Conservation (phyloP, 1,284 basidiomycete species). For the Pseudozyma sp. region DNA sequence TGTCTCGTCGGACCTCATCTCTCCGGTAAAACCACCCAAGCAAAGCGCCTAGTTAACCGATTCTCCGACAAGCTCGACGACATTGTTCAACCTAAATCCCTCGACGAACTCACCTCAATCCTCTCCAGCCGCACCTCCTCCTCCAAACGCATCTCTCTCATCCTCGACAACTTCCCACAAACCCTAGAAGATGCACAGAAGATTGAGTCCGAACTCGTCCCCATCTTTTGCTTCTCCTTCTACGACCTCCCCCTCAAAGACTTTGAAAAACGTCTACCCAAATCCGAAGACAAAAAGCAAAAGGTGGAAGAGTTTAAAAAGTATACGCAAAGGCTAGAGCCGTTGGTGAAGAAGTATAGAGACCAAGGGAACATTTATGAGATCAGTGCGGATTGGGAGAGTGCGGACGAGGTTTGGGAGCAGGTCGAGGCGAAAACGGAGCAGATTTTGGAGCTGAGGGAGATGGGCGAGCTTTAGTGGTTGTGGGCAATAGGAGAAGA, state of each 20-base stretch:
- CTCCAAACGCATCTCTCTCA: slow-evolving; percentile 33
- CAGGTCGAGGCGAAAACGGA: slow-evolving; percentile 62
- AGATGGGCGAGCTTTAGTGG: slow-evolving; percentile 27
- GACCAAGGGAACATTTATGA: slow-evolving; percentile 58
- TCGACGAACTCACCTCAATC: slow-evolving; percentile 27
- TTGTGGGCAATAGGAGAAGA: no score
- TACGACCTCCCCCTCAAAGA: slow-evolving; percentile 51
- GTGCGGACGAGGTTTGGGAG: slow-evolving; percentile 62
- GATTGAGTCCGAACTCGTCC: slow-evolving; percentile 45
- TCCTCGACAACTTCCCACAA: slow-evolving; percentile 53
- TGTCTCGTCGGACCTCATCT: slow-evolving; percentile 46
- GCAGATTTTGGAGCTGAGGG: slow-evolving; percentile 40
- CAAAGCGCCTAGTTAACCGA: slow-evolving; percentile 43
- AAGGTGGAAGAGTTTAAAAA: slow-evolving; percentile 47
- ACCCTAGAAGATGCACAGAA: slow-evolving; percentile 44
- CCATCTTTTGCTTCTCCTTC: slow-evolving; percentile 57
- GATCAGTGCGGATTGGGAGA: slow-evolving; percentile 60
- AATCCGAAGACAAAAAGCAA: slow-evolving; percentile 12
- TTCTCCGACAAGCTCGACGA: slow-evolving; percentile 39
- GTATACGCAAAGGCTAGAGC: slow-evolving; percentile 17
- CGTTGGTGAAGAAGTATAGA: slow-evolving; percentile 49
- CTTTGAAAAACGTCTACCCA: slow-evolving; percentile 36
- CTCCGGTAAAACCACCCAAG: slow-evolving; percentile 53
- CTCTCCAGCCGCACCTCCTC: slow-evolving; percentile 15
- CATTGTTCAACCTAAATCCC: slow-evolving; percentile 19